Percentiles rank a stretch among this genome's conserved stretches.
These are phyloP conservation scores for Pestalotiopsis sp. DNA, from an alignment of 2,329 filamentous ascomycete species.

Conservation along the genomic window DNA sequence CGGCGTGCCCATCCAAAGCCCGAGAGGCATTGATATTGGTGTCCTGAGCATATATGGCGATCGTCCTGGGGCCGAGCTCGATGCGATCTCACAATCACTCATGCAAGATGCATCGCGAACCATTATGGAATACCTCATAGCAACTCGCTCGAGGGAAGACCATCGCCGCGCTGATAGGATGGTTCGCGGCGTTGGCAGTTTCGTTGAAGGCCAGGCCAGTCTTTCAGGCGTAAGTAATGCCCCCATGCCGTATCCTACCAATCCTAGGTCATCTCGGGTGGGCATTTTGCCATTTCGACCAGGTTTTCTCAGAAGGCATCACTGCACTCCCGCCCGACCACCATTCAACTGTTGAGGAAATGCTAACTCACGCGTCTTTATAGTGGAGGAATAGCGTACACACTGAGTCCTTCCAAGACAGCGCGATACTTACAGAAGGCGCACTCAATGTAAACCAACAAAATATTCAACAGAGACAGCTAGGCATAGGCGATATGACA, in stretches of 20 bases:
- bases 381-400: slow-evolving; percentile 16
- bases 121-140: slow-evolving; percentile 19
- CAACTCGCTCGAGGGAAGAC: slow-evolving; percentile 11
- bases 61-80: slow-evolving; percentile 9
- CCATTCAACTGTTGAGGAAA: too few species aligned
- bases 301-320: too few species aligned
- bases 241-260: too few species aligned
- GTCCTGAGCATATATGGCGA: slow-evolving; percentile 16
- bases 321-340: too few species aligned
- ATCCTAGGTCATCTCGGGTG: too few species aligned
- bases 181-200: slow-evolving; percentile 24
- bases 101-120: slow-evolving; percentile 20
- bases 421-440: slow-evolving; percentile 19
- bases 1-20: slow-evolving; percentile 18
- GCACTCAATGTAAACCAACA: slow-evolving; percentile 22
- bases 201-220: slow-evolving; percentile 23
- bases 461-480: slow-evolving; percentile 4
- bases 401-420: slow-evolving; percentile 16
- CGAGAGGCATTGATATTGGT: slow-evolving; percentile 21
- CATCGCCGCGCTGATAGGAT: slow-evolving; percentile 22
- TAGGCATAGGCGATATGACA: neutral
- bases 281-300: too few species aligned
- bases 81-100: slow-evolving; percentile 3
- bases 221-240: slow-evolving; percentile 15
- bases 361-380: too few species aligned